These are phyloP conservation scores for Cytospora schulzeri DNA, from an alignment of 2,329 filamentous ascomycete genomes.

Conservation along the genomic window DNA sequence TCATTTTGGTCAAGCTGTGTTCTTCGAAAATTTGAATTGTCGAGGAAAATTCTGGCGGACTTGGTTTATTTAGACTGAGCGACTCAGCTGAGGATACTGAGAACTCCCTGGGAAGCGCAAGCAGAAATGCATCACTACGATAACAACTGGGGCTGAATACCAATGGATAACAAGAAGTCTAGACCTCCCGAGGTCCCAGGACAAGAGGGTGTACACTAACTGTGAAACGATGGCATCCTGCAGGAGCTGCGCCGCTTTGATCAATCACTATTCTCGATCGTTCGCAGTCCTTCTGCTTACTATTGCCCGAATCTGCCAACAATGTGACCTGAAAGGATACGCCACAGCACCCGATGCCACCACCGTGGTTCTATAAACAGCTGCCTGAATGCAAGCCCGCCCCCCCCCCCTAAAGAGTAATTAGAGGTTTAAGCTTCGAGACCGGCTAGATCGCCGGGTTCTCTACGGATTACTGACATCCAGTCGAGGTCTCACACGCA, in stretches of 20 bases:
- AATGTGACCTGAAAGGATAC: constrained; percentile 1
- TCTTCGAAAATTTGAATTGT: no score
- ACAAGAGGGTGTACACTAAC: no score
- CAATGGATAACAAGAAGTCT: no score
- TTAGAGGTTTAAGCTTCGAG: neutral
- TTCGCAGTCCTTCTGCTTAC: neutral
- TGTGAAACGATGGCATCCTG: neutral
- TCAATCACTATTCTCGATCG: neutral
- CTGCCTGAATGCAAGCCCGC: constrained; percentile 14
- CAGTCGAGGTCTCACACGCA: neutral
- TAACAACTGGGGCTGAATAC: no score
- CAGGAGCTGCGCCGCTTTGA: neutral
- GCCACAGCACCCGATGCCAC: constrained; percentile 6
- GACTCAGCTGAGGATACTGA: no score
- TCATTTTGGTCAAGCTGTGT: no score
- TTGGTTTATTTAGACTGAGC: no score
- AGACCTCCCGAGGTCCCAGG: no score
- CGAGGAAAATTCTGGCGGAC: no score
- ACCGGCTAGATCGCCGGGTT: neutral
- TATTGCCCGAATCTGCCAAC: constrained; percentile 10
- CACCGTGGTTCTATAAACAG: constrained; percentile 17
- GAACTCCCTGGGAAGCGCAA: no score
- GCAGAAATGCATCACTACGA: no score
- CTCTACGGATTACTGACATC: neutral
- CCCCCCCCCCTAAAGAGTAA: no score